Evolutionary conservation across 106 monocot species (phyloP), one percentile per base, ranked within the genome.

Genomic region (Iris macrosiphon): DNA sequence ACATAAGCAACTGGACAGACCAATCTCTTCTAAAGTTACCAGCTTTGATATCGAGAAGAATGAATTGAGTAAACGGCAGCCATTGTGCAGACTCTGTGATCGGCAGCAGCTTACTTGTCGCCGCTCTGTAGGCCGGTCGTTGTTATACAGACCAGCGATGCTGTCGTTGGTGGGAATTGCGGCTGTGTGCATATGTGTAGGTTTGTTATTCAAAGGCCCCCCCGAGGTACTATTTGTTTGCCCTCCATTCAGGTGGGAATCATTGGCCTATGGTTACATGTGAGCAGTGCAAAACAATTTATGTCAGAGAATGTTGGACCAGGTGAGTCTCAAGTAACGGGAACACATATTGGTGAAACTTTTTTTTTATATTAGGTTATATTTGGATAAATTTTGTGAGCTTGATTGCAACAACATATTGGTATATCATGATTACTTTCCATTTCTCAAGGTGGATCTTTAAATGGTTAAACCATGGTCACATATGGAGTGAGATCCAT

Each of bases 171-270:
- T 88, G 26, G 77, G 77, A 0, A 80, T 87, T 30, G 93, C 93
- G 0, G 87, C 80, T 0, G 88, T 93, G 2, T 93, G 93, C 34
- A 80, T 93, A 15, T 93, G 93, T 49, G 83, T 93, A 1, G 87
- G 80, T 9, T 31, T 93, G 30, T 52, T 93, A 7, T 50, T 87
- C 14, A 80, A 84, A 55, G 64, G 71, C 13, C 80, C 69, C 0
- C 93, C 93, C 0, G 60, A 62, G n/a, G 80, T 93, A 34, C 14
- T 14, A 7, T 84, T 31, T 59, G 64, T 64, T 12, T 35, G 38
- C 14, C 63, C 59, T 53, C 79, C 88, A 32, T 93, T 93, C 41
- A 68, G 76, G 45, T 93, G 93, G 93, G 83, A 93, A 13, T 38
- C 43, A 21, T 45, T 87, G 40, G 11, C 23, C 16, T 67, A 38